Percentiles rank a stretch among this genome's conserved stretches.
phyloP scores from a whole-genome alignment of 352 stramenopile species.

The Pythium aquatile region DNA sequence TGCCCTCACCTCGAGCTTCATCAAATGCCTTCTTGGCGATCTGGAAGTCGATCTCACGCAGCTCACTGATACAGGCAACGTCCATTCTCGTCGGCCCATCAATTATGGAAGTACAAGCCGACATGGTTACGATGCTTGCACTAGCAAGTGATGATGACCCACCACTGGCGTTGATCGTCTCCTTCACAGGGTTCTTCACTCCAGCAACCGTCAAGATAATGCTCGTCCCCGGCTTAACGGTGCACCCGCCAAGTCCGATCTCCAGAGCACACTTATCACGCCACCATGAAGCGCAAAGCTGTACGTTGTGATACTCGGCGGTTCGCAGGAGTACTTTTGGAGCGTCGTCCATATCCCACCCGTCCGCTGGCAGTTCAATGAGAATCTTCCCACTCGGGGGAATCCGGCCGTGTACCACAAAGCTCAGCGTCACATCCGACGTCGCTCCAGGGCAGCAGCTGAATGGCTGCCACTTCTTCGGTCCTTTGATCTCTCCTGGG shows the following conservation, averaged over 20 bases:
- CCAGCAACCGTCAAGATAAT: slow-evolving; percentile 40
- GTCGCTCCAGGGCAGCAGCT: slow-evolving; percentile 45
- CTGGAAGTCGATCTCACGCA: slow-evolving; percentile 56
- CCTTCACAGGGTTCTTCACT: slow-evolving; percentile 54
- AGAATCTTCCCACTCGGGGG: slow-evolving; percentile 42
- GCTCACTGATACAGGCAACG: slow-evolving; percentile 62
- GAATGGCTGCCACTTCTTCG: slow-evolving; percentile 55
- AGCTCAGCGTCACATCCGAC: slow-evolving; percentile 58
- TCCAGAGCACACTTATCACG: slow-evolving; percentile 55
- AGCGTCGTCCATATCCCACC: slow-evolving; percentile 58
- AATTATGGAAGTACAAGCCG: slow-evolving; percentile 47
- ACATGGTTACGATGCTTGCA: slow-evolving; percentile 50
- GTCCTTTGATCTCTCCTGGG: slow-evolving; percentile 42
- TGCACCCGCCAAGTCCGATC: slow-evolving; percentile 21
- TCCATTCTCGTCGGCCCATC: slow-evolving; percentile 57
- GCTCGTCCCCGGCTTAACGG: slow-evolving; percentile 7
- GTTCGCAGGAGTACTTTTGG: slow-evolving; percentile 46
- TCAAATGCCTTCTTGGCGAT: slow-evolving; percentile 34
- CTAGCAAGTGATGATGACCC: not conserved
- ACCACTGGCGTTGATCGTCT: slow-evolving; percentile 31
- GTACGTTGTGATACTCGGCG: slow-evolving; percentile 30
- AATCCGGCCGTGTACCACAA: slow-evolving; percentile 40
- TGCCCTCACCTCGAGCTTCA: slow-evolving; percentile 8
- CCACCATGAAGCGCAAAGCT: slow-evolving; percentile 38
- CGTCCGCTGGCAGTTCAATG: slow-evolving; percentile 46